Evolutionary conservation across 306 rosid genomes (phyloP).

Genomic region (Inga oerstediana): DNA sequence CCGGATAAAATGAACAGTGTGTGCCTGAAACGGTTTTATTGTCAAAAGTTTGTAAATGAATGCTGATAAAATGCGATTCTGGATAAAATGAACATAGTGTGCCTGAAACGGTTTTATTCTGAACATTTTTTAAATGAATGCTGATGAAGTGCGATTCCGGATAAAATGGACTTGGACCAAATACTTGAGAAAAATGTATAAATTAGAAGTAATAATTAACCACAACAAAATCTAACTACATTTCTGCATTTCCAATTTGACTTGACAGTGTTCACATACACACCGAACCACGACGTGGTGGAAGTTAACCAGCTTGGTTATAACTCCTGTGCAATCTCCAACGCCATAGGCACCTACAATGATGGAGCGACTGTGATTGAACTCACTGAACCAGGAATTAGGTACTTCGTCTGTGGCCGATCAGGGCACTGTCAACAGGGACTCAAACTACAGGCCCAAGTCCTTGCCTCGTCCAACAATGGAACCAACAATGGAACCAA

Average conservation of each 20-base stretch:
- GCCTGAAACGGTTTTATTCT: not conserved
- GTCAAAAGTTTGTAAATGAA: not conserved
- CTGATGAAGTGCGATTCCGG: not conserved
- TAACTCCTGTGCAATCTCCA: constrained; percentile 45
- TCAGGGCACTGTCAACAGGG: constrained; percentile 65
- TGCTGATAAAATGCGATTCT: not conserved
- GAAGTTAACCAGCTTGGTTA: constrained; percentile 63
- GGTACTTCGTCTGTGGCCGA: constrained; percentile 81
- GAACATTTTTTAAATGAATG: not conserved
- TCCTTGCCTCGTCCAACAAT: constrained; percentile 46
- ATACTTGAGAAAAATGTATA: not conserved
- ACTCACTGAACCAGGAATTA: constrained; percentile 46
- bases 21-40: not conserved
- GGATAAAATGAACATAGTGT: too few relatives aligned
- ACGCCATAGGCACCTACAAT: constrained; percentile 50
- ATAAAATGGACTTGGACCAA: not conserved
- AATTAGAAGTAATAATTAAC: not conserved
- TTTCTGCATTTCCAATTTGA: not conserved
- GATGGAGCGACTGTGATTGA: constrained; percentile 67
- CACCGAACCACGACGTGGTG: constrained; percentile 72
- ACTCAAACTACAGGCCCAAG: constrained; percentile 64
- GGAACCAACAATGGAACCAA: constrained; percentile 46
- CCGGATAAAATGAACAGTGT: not conserved
- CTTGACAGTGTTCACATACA: constrained; percentile 70
- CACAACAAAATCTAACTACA: not conserved